Conservation (phyloP, 306 rosid genomes). For the Crataegus laevigata region DNA sequence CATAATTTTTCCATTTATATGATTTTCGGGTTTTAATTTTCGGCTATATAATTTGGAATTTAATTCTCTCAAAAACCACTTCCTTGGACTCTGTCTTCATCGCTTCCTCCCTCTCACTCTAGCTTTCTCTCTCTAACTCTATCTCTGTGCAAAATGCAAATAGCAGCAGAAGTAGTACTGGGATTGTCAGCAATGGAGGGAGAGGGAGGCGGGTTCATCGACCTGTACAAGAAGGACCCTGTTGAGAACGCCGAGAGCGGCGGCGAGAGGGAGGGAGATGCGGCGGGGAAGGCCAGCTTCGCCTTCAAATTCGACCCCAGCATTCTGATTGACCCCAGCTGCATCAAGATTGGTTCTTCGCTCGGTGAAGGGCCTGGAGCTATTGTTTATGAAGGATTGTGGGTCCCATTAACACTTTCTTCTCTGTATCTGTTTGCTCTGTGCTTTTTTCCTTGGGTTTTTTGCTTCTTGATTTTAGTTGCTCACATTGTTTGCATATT, state of each 20-base stretch:
- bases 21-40: background rate
- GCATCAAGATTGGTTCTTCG: conserved; percentile 17
- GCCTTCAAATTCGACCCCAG: conserved; percentile 31
- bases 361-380: conserved; percentile 34
- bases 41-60: background rate
- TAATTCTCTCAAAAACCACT: conserved; percentile 5
- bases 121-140: background rate
- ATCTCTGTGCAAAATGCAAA: conserved; percentile 5
- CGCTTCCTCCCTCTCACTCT: conserved; percentile 1
- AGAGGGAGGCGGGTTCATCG: background rate
- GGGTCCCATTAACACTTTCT: conserved; percentile 15
- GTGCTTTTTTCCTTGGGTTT: background rate
- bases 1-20: background rate
- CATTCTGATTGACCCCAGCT: conserved; percentile 22
- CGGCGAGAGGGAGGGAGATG: background rate
- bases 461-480: conserved; percentile 7
- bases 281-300: conserved; percentile 8
- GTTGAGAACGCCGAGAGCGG: background rate
- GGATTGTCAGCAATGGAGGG: conserved; percentile 27
- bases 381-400: conserved; percentile 47
- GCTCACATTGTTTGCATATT: conserved; percentile 22
- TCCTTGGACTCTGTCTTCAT: conserved; percentile 6
- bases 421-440: background rate
- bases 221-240: background rate
- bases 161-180: background rate